These are phyloP conservation scores for Mycena albidolilacea DNA, from an alignment of 768 basidiomycete genomes.

Conservation along the genomic window DNA sequence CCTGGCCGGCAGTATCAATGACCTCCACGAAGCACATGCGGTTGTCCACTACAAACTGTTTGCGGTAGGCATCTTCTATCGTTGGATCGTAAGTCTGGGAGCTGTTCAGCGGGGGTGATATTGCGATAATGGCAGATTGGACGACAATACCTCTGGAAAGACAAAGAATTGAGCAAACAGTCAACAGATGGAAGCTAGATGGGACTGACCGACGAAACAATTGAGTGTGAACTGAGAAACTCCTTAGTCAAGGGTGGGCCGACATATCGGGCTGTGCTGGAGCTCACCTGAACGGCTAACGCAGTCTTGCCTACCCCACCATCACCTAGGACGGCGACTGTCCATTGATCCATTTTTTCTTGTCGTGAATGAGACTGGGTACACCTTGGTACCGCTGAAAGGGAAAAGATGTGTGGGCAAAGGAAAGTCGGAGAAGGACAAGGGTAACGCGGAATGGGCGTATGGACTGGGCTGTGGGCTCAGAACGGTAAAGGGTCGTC, in stretches of 20 bases:
- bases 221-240: slow-evolving; percentile 87
- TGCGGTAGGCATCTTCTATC: too few relatives aligned
- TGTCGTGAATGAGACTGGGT: slow-evolving; percentile 29
- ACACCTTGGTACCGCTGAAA: slow-evolving; percentile 32
- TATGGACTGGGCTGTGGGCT: too few relatives aligned
- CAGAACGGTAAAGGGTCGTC: slow-evolving; percentile 42
- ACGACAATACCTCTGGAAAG: slow-evolving; percentile 34
- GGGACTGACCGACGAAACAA: slow-evolving; percentile 91
- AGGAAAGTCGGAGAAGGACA: slow-evolving; percentile 37
- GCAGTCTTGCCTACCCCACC: slow-evolving; percentile 99
- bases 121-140: slow-evolving; percentile 33
- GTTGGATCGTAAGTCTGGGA: slow-evolving; percentile 70
- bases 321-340: slow-evolving; percentile 96
- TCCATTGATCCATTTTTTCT: slow-evolving; percentile 93
- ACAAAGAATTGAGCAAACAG: slow-evolving; percentile 27
- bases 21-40: slow-evolving; percentile 66
- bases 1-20: slow-evolving; percentile 98
- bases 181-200: slow-evolving; percentile 14
- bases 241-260: neutral
- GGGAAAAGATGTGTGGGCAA: slow-evolving; percentile 35
- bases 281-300: slow-evolving; percentile 87
- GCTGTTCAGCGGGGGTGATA: slow-evolving; percentile 40
- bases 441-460: slow-evolving; percentile 26
- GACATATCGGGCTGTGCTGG: slow-evolving; percentile 47
- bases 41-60: too few relatives aligned